Evolutionary conservation across 495 filamentous ascomycete genomes (phyloP).

Genomic region (Podospora sp.): DNA sequence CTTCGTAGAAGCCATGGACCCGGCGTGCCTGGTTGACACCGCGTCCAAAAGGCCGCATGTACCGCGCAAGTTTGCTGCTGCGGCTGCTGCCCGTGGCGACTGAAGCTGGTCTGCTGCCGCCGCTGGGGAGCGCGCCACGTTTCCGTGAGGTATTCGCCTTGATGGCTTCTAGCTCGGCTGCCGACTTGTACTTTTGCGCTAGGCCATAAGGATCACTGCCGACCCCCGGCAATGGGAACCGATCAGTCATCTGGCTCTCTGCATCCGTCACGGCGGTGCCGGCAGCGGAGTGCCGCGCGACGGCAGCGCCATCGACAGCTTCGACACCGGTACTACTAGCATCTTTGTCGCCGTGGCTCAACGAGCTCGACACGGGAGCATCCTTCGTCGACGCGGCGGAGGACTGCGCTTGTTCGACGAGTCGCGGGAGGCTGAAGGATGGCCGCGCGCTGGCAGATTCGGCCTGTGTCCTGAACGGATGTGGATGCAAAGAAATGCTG

Average conservation of each 20-base stretch:
- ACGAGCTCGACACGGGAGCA: slow-evolving; percentile 34
- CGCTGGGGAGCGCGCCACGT: slow-evolving; percentile 47
- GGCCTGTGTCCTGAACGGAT: slow-evolving; percentile 51
- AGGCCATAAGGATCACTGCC: slow-evolving; percentile 83
- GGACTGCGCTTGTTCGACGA: slow-evolving; percentile 20
- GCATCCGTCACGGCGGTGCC: slow-evolving; percentile 64
- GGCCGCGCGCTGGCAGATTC: slow-evolving; percentile 32
- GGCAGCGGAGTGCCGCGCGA: slow-evolving; percentile 45
- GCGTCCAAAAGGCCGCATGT: slow-evolving; percentile 36
- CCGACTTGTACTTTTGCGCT: slow-evolving; percentile 74
- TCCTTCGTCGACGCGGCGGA: slow-evolving; percentile 20
- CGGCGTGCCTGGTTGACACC: slow-evolving; percentile 58
- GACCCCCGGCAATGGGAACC: slow-evolving; percentile 47
- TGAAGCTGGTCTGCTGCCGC: slow-evolving; percentile 31
- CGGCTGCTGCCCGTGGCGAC: slow-evolving; percentile 42
- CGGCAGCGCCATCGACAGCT: slow-evolving; percentile 50
- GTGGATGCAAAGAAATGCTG: slow-evolving; percentile 48
- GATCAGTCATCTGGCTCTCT: slow-evolving; percentile 61
- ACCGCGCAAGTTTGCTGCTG: slow-evolving; percentile 24
- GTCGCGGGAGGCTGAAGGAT: slow-evolving; percentile 3
- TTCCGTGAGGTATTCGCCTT: slow-evolving; percentile 82
- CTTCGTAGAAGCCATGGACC: slow-evolving; percentile 82
- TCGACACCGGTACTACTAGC: slow-evolving; percentile 50
- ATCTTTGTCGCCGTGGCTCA: slow-evolving; percentile 34
- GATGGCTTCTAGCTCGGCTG: slow-evolving; percentile 76